Evolutionary conservation across 2,329 filamentous ascomycete genomes (phyloP).

Genomic region (Fusarium tricinctum): DNA sequence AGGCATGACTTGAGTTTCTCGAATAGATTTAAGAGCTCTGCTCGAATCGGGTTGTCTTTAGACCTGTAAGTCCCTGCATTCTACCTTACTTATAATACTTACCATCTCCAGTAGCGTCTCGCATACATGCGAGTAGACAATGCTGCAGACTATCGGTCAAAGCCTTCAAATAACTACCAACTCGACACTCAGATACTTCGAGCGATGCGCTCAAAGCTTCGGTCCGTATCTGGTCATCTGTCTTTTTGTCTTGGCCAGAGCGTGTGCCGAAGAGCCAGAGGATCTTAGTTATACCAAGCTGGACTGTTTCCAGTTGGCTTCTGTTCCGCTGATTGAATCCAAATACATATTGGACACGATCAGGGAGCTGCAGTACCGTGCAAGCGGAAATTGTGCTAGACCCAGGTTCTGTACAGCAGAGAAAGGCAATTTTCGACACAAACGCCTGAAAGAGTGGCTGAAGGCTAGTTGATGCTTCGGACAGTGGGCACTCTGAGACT

Average conservation of each 20-base stretch:
- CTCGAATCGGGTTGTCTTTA: too few relatives aligned
- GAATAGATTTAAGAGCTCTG: too few relatives aligned
- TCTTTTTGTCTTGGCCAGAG: too few relatives aligned
- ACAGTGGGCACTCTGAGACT: neutral
- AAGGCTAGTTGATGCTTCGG: neutral
- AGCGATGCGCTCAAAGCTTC: neutral
- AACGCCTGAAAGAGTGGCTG: slow-evolving; percentile 6
- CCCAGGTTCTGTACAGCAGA: slow-evolving; percentile 1
- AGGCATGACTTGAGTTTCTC: too few relatives aligned
- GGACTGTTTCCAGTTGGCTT: neutral
- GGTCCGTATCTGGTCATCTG: neutral
- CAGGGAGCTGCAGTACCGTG: neutral
- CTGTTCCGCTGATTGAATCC: neutral
- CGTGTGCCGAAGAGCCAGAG: neutral
- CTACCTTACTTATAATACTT: neutral
- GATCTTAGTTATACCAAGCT: neutral
- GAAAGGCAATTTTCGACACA: neutral
- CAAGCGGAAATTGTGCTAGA: slow-evolving; percentile 1
- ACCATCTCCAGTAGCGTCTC: neutral
- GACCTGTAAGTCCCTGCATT: too few relatives aligned
- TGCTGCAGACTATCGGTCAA: neutral
- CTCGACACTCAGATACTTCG: neutral
- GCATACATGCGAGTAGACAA: neutral
- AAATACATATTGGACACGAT: slow-evolving; percentile 6
- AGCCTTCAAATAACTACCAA: neutral